Percentiles rank a stretch among this genome's conserved stretches.
Conservation (phyloP, 495 filamentous ascomycete species). For the Echria macrotheca region DNA sequence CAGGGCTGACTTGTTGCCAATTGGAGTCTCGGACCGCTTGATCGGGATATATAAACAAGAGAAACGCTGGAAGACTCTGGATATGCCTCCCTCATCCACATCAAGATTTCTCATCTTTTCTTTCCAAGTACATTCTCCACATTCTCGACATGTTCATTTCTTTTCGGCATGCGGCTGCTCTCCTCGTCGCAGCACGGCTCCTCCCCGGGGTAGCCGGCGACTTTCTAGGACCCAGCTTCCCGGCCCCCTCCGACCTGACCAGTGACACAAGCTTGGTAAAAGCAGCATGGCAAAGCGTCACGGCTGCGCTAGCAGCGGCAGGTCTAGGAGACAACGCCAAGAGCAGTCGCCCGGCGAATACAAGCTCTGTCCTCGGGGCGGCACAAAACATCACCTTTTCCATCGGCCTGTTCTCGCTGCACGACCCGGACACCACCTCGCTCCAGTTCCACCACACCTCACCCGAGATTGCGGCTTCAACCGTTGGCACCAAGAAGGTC, state of each 20-base stretch:
- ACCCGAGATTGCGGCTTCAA: slow-evolving; percentile 19
- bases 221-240: slow-evolving; percentile 32
- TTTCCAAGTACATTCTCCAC: not conserved
- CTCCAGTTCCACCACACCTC: slow-evolving; percentile 37
- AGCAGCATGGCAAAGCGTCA: slow-evolving; percentile 38
- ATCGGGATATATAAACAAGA: too few relatives aligned
- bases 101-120: not conserved
- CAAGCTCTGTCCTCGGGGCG: not conserved
- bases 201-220: too few relatives aligned
- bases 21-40: too few relatives aligned
- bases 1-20: slow-evolving; percentile 1
- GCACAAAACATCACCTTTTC: slow-evolving; percentile 39
- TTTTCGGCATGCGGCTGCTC: too few relatives aligned
- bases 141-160: not conserved
- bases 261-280: slow-evolving; percentile 32
- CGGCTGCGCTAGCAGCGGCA: slow-evolving; percentile 20
- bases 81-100: too few relatives aligned
- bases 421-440: slow-evolving; percentile 27
- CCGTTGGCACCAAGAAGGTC: slow-evolving; percentile 33
- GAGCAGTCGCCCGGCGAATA: slow-evolving; percentile 3
- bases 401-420: slow-evolving; percentile 47
- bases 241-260: slow-evolving; percentile 34
- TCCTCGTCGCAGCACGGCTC: too few relatives aligned
- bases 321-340: not conserved
- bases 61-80: not conserved